Evolutionary conservation across 257 asterid species (phyloP), one percentile per base, ranked within the genome.

Genomic region (Voacanga thouarsii): DNA sequence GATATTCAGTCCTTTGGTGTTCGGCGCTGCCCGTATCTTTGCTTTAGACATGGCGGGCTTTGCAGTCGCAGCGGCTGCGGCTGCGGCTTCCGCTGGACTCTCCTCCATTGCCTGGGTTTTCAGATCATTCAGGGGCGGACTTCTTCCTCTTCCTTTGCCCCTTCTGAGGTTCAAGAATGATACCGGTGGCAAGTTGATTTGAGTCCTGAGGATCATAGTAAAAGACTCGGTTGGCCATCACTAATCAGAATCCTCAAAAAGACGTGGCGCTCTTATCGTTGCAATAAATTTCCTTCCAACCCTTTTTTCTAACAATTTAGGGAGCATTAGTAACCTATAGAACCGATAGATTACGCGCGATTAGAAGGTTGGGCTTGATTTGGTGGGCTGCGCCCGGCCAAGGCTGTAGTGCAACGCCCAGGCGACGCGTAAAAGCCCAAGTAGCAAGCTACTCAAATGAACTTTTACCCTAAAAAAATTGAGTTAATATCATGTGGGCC

Each of bases 401-500:
- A 21, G 7, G 51, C 49, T 0, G 16, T 21, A 67, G 72, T 68
- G 51, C 33, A 68, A 68, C 18, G 30, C 53, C 53, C 2, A 8
- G 53, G 73, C 73, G 53, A 68, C 73, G 14, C 53, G 0, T 9
- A 9, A 21, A 19, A 10, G 19, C 33, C 73, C 53, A 33, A 12
- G 9, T 5, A 63, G 69, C 69, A 63, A 63, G 69, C 69, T 63
- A 28, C 9, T n/a, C 23, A 0, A 4, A 3, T 19, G 77, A 60
- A 39, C 72, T 7, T 39, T 47, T 55, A n/a, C 41, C 78, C 72
- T 61, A 16, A 63, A 79, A 69, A 79, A 74, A 79, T 74, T 15
- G 37, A 79, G 59, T 71, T 78, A 78, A 79, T 79, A 79, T 79
- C 82, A 26, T 79, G 75, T 64, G 78, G 28, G 28, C 75, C 78